Evolutionary conservation across 345 rosid species (phyloP).

Genomic region (Jatropha curcas): DNA sequence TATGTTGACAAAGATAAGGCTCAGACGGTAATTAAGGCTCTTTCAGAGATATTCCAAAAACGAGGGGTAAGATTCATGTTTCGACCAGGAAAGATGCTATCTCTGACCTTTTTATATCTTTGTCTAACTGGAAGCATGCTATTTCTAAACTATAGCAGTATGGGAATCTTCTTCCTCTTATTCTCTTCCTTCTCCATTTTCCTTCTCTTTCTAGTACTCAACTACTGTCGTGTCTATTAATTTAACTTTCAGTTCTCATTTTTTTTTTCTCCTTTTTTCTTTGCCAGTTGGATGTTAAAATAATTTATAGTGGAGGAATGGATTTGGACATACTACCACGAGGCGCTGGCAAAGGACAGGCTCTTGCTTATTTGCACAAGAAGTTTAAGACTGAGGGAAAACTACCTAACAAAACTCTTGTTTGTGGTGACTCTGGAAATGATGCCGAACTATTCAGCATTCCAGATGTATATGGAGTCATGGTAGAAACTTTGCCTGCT

Average conservation of each 20-base stretch:
- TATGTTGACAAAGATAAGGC: conserved; percentile 84
- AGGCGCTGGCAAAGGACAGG: conserved; percentile 99
- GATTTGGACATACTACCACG: conserved; percentile 91
- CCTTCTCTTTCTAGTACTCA: background rate
- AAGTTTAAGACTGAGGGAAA: conserved; percentile 73
- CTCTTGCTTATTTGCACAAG: conserved; percentile 79
- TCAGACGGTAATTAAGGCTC: conserved; percentile 51
- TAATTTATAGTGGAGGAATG: conserved; percentile 92
- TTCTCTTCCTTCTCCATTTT: background rate
- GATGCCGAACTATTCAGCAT: conserved; percentile 96
- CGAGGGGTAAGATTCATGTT: conserved; percentile 53
- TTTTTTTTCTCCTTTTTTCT: background rate
- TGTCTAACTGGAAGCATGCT: background rate
- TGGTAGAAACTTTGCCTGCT: conserved; percentile 50
- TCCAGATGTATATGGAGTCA: conserved; percentile 87
- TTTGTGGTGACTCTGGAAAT: conserved; percentile 98
- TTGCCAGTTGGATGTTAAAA: conserved; percentile 83
- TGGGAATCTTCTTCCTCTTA: background rate
- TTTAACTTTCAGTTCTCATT: background rate
- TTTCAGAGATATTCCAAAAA: conserved; percentile 59
- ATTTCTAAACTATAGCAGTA: background rate
- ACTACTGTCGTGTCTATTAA: background rate
- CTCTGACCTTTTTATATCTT: background rate
- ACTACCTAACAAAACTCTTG: conserved; percentile 81
- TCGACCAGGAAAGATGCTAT: background rate